phyloP scores from a whole-genome alignment of 2,329 filamentous ascomycete species.

The Ophiostoma himal-ulmi region DNA sequence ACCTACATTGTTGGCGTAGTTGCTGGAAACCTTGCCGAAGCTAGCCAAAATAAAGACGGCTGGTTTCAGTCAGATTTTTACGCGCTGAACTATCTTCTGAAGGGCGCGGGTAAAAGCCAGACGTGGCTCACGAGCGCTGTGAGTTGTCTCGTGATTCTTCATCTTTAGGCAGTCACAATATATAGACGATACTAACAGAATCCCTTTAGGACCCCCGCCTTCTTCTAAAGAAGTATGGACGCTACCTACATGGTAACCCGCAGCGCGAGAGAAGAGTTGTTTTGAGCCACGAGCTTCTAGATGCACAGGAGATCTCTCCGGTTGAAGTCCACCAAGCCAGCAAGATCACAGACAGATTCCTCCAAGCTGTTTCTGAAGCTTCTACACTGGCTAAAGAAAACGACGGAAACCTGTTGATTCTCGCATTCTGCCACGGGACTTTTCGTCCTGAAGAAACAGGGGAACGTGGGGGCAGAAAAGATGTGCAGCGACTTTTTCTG shows the following conservation, averaged over 20 bases:
- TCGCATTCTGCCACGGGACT: not conserved
- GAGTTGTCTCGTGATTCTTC: not conserved
- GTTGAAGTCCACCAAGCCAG: not conserved
- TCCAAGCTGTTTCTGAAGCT: not conserved
- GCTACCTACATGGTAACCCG: not conserved
- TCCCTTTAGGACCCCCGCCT: not conserved
- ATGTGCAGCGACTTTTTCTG: not conserved
- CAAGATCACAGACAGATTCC: not conserved
- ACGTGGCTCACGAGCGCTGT: not conserved
- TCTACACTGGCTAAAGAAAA: not conserved
- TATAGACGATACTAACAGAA: not conserved
- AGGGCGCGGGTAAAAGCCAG: not conserved
- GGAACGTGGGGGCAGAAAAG: not conserved
- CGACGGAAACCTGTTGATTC: not conserved
- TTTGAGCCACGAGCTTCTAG: not conserved
- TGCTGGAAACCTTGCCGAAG: not conserved
- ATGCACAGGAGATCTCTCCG: not conserved
- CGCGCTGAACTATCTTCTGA: not conserved
- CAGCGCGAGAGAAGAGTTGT: not conserved
- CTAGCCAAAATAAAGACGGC: not conserved
- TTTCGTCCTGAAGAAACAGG: not conserved
- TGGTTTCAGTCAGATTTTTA: not conserved
- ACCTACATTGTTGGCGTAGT: not conserved
- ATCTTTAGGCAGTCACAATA: too few species aligned
- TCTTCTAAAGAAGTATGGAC: not conserved